These are phyloP conservation scores for Rhynchosporium secalis DNA, from an alignment of 2,329 filamentous ascomycete genomes.

Conservation along the genomic window DNA sequence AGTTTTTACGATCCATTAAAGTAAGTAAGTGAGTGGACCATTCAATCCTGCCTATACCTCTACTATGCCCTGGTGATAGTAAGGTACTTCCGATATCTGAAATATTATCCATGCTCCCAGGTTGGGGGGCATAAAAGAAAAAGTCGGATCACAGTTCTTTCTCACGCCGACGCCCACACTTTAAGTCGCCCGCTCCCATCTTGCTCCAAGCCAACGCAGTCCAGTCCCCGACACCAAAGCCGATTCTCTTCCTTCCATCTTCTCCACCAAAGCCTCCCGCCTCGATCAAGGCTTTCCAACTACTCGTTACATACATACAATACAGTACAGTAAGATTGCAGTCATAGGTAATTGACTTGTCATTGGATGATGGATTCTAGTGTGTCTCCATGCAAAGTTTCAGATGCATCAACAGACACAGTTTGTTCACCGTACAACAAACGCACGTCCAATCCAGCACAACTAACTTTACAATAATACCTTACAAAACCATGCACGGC, in stretches of 20 bases:
- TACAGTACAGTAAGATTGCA: neutral
- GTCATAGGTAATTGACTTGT: neutral
- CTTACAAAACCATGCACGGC: slow-evolving; percentile 1
- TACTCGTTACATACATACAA: no score
- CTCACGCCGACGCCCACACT: no score
- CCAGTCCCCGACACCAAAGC: neutral
- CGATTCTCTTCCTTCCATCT: neutral
- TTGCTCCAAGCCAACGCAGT: neutral
- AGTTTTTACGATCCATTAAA: no score
- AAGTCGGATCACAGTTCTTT: no score
- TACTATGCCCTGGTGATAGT: no score
- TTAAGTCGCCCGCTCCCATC: neutral
- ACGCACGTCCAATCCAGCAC: slow-evolving; percentile 5
- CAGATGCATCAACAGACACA: neutral
- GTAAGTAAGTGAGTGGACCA: no score
- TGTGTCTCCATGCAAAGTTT: no score
- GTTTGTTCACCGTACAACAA: slow-evolving; percentile 5
- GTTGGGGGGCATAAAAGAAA: no score
- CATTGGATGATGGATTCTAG: neutral
- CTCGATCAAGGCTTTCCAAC: slow-evolving; percentile 13
- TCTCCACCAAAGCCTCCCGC: slow-evolving; percentile 13
- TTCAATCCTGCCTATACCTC: no score
- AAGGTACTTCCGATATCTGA: no score
- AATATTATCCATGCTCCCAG: no score
- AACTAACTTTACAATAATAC: no score